Conservation (phyloP, 2,329 filamentous ascomycete genomes). For the Neonectria neomacrospora region DNA sequence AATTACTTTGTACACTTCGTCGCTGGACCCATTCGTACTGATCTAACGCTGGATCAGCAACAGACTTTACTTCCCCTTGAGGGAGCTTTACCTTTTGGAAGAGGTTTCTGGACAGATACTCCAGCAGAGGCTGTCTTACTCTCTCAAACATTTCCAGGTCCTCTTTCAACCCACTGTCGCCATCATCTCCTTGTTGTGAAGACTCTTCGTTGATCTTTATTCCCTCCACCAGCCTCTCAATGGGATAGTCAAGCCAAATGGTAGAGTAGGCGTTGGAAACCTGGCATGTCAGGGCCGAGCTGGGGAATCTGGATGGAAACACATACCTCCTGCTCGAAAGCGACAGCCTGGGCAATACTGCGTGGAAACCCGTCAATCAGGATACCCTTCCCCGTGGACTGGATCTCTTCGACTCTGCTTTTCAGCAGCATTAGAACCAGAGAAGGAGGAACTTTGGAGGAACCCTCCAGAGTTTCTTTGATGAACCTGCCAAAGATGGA, state of each 20-base stretch:
- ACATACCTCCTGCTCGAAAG: conserved; percentile 28
- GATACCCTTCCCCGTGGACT: conserved; percentile 18
- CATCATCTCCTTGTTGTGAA: not conserved
- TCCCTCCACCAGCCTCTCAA: conserved; percentile 10
- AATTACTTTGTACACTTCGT: not conserved
- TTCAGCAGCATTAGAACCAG: conserved; percentile 25
- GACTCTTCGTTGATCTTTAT: not conserved
- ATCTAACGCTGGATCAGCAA: not conserved
- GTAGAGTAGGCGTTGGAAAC: conserved; percentile 23
- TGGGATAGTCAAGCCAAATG: conserved; percentile 8
- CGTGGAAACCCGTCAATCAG: conserved; percentile 25
- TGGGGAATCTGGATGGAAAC: too few relatives aligned
- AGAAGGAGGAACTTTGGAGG: conserved; percentile 13
- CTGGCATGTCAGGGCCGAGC: not conserved
- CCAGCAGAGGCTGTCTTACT: conserved; percentile 10
- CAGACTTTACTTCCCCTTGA: not conserved
- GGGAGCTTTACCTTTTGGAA: conserved; percentile 10
- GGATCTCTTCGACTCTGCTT: conserved; percentile 17
- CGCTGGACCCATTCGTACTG: not conserved
- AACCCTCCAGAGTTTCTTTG: conserved; percentile 18
- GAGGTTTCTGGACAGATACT: conserved; percentile 21
- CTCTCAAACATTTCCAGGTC: not conserved
- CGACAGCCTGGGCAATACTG: conserved; percentile 15
- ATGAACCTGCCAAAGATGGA: conserved; percentile 27
- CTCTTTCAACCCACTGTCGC: not conserved